Evolutionary conservation across 305 asterid genomes (phyloP), one percentile per base, ranked within the genome.

Genomic region (Solanum hybrid): DNA sequence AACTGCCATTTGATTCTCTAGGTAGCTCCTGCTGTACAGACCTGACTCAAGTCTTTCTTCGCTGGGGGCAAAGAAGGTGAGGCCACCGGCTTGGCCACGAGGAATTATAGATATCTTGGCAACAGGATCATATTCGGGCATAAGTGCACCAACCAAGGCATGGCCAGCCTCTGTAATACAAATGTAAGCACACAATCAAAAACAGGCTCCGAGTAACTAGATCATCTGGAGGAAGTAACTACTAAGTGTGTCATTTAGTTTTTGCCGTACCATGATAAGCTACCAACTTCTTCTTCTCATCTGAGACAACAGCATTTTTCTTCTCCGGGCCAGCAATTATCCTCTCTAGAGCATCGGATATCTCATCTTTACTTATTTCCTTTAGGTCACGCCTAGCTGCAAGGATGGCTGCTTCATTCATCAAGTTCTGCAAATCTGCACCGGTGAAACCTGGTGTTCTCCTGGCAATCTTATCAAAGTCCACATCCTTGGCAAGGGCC

Each of bases 11-110:
- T 96, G 99, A 93, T 96, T 97, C 93, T 97, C 99, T 24, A 96
- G 92, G 95, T 97, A 96, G 93, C 98, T 96, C 91, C 98, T 93
- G 90, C 99, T 96, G 94, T 97, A 97, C 88, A 96, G 87, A n/a
- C 98, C 99, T 0, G 98, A 96, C 91, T 97, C 99, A 6, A 97
- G 98, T 90, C 99, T 94, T 93, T 97, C 99, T 91, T 96, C 99
- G 86, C 99, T 97, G 16, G 99, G 99, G 81, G 99, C 99, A 75
- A 97, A 97, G 88, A 97, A 97, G 80, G 99, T 96, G 37, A 97
- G 98, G 10, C 99, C 99, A 46, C 99, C 99, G 8, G 99, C 99
- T 91, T 97, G 99, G 89, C 99, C 99, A 78, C 99, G 99, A 32
- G 99, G 99, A 91, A 97, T 96, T 89, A 97, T 97, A 22, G 99